A percentile compares a stretch with the other conserved stretches of the same genome.
Evolutionary conservation across 1,284 basidiomycete species (phyloP).

Genomic region (Pyrrhoderma lamaoense): DNA sequence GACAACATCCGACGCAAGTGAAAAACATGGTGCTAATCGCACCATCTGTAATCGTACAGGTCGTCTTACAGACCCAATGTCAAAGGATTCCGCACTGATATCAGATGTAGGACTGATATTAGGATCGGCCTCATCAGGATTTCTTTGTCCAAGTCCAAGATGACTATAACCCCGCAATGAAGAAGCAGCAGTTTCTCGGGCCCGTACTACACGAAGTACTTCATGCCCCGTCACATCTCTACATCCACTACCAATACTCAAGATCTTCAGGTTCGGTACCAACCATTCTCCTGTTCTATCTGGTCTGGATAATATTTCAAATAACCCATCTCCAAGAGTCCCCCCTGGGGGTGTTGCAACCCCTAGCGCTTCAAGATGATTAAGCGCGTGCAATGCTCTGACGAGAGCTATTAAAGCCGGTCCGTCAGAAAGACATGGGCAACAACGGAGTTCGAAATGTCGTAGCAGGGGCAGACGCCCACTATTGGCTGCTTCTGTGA

Average conservation of each 20-base stretch:
- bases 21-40: slow-evolving; percentile 11
- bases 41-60: slow-evolving; percentile 8
- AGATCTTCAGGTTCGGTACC: slow-evolving; percentile 26
- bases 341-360: slow-evolving; percentile 26
- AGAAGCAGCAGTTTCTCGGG: slow-evolving; percentile 16
- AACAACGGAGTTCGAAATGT: slow-evolving; percentile 28
- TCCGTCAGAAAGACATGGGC: slow-evolving; percentile 24
- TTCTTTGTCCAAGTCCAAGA: not conserved
- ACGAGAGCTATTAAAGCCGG: slow-evolving; percentile 27
- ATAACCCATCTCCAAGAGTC: slow-evolving; percentile 25
- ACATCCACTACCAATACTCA: slow-evolving; percentile 27
- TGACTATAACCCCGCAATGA: not conserved
- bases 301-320: slow-evolving; percentile 26
- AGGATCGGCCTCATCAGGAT: not conserved
- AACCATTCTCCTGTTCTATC: slow-evolving; percentile 25
- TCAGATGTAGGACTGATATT: not conserved
- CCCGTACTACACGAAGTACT: slow-evolving; percentile 25
- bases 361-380: slow-evolving; percentile 27
- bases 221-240: slow-evolving; percentile 30
- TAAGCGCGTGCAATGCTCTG: slow-evolving; percentile 27
- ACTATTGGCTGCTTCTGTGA: slow-evolving; percentile 21
- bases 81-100: not conserved
- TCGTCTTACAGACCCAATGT: not conserved
- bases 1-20: slow-evolving; percentile 11
- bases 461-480: slow-evolving; percentile 25